These are phyloP conservation scores for Microdochium paspali DNA, from an alignment of 2,329 filamentous ascomycete species.

Conservation along the genomic window DNA sequence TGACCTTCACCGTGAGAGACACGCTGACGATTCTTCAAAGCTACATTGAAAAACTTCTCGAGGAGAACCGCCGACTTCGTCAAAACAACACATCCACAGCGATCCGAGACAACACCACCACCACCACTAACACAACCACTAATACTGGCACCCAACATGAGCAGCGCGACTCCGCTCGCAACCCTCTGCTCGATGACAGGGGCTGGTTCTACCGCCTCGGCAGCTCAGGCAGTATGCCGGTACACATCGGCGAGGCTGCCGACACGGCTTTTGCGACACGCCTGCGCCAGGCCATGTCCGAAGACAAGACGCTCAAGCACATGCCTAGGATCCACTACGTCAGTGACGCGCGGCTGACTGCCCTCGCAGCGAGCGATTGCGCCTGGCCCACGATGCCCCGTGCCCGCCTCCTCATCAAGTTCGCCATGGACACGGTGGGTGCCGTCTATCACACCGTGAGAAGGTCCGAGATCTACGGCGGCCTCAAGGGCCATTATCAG, in stretches of 20 bases:
- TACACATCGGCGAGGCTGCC: slow-evolving; percentile 24
- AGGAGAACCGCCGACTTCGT: slow-evolving; percentile 21
- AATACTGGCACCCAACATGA: neutral
- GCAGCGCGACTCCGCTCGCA: slow-evolving; percentile 3
- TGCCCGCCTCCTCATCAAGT: slow-evolving; percentile 26
- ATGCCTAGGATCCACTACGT: slow-evolving; percentile 24
- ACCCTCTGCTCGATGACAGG: slow-evolving; percentile 11
- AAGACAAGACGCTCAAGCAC: slow-evolving; percentile 16
- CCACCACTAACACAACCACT: neutral
- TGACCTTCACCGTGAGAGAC: slow-evolving; percentile 16
- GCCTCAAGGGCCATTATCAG: slow-evolving; percentile 25
- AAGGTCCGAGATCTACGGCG: slow-evolving; percentile 23
- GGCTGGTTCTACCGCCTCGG: slow-evolving; percentile 25
- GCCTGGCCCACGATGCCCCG: slow-evolving; percentile 28
- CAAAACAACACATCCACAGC: slow-evolving; percentile 1
- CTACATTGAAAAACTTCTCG: slow-evolving; percentile 23
- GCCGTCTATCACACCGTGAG: slow-evolving; percentile 31
- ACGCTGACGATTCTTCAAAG: slow-evolving; percentile 19
- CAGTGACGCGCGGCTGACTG: slow-evolving; percentile 16
- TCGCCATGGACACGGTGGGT: slow-evolving; percentile 28
- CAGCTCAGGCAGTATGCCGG: slow-evolving; percentile 19
- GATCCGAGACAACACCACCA: neutral
- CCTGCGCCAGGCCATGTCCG: slow-evolving; percentile 23
- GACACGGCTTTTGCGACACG: slow-evolving; percentile 26
- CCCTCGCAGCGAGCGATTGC: slow-evolving; percentile 18